Evolutionary conservation across 768 basidiomycete genomes (phyloP), one percentile per base, ranked within the genome.

Genomic region (Phylloporus sp.): DNA sequence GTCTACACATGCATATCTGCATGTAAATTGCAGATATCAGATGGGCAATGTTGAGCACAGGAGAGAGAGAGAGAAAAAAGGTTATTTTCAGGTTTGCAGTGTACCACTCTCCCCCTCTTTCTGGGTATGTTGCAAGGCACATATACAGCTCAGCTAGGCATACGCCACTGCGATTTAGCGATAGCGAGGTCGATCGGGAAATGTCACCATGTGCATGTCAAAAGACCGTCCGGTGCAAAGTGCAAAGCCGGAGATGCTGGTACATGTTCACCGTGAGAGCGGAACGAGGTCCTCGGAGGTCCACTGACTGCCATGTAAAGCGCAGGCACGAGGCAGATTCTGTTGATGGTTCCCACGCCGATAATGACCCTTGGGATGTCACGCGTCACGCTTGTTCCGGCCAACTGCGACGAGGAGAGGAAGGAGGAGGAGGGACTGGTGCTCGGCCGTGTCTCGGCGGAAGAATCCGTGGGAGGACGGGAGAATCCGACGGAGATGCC

Each of bases 291-390:
- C 68, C 66, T 67, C 66, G 66, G 68, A 67, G 39, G 65, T 29
- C 52, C 26, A 15, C 38, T 12, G 34, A 27, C 12, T 57, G 13
- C 59, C 47, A 46, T 52, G 16, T 50, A 42, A 12, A 58, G 63
- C 38, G 53, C 55, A 63, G 63, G 68, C 68, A 67, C 68, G 68
- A 68, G 63, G 67, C 47, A 54, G 57, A 41, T 53, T 39, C 49
- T 35, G 56, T 28, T 57, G 48, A 65, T 61, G 56, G 49, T 41
- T 67, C 66, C 35, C 66, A 67, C 66, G 64, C 49, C 43, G 27
- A 29, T 34, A 20, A 46, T 51, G 68, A 66, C 66, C 66, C 66
- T 70, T 61, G 49, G 20, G 28, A 48, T 41, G 23, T 23, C 0
- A 26, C 1, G 12, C 20, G 20, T 11, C 36, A 38, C 20, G 10